Conservation (phyloP, 75 land plant species). For the Azolla pinnata region DNA sequence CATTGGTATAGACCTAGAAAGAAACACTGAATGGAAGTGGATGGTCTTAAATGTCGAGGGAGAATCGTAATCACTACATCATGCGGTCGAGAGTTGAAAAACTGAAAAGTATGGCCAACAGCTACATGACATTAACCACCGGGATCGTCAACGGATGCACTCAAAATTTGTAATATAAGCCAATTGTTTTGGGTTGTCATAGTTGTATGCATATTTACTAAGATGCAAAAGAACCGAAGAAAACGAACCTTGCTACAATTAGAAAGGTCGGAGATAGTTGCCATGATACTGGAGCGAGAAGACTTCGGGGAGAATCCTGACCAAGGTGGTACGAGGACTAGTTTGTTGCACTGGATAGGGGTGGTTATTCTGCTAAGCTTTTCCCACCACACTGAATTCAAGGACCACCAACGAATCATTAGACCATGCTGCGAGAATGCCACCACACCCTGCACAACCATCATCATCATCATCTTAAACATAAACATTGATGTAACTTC, state of each 20-base stretch:
- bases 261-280: constrained; percentile 16
- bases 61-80: no score
- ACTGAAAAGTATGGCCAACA: no score
- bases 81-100: no score
- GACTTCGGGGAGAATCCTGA: constrained; percentile 81
- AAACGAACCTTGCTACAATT: no score
- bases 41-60: no score
- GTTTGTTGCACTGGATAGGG: constrained; percentile 85
- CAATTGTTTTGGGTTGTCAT: neutral
- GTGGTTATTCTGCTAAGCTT: constrained; percentile 49
- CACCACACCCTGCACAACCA: constrained; percentile 81
- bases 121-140: no score
- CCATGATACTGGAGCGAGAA: constrained; percentile 66
- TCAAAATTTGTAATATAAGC: neutral
- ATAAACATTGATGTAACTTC: no score
- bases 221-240: no score
- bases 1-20: no score
- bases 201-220: neutral
- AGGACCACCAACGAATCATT: constrained; percentile 92
- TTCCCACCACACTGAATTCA: constrained; percentile 91
- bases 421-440: constrained; percentile 89
- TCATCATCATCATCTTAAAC: no score
- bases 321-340: constrained; percentile 84
- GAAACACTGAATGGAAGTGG: no score
- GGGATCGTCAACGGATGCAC: no score